A percentile compares a stretch with the other conserved stretches of the same genome.
phyloP scores from a whole-genome alignment of 2,329 filamentous ascomycete species.

The Claviceps africana region DNA sequence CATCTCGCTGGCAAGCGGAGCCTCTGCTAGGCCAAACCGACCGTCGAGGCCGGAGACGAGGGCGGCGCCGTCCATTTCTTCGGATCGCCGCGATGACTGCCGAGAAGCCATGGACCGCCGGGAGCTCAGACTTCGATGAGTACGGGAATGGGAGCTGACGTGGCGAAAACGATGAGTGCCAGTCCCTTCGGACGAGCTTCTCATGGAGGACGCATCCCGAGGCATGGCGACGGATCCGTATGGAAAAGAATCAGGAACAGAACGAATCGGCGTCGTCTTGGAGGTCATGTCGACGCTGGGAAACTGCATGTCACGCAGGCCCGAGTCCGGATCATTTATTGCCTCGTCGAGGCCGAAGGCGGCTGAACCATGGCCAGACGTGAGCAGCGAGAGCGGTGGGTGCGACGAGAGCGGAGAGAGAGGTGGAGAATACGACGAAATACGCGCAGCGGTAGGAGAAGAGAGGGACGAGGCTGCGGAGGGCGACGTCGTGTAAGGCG shows the following conservation, averaged over 20 bases:
- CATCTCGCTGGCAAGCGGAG: conserved; percentile 30
- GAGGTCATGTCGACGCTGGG: conserved; percentile 18
- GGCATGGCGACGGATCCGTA: conserved; percentile 26
- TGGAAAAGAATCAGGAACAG: conserved; percentile 17
- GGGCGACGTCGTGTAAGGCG: conserved; percentile 5
- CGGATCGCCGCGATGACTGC: conserved; percentile 25
- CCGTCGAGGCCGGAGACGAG: conserved; percentile 40
- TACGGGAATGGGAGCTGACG: conserved; percentile 18
- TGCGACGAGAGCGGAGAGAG: conserved; percentile 7
- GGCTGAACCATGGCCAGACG: conserved; percentile 10
- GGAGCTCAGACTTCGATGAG: conserved; percentile 16
- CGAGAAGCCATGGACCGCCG: conserved; percentile 18
- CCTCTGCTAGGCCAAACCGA: conserved; percentile 37
- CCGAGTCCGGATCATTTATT: conserved; percentile 10
- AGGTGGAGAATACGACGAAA: not conserved
- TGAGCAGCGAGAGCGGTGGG: not conserved
- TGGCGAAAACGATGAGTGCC: conserved; percentile 20
- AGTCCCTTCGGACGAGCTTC: conserved; percentile 18
- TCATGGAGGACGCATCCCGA: conserved; percentile 22
- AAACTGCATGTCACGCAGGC: conserved; percentile 6
- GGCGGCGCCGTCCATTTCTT: conserved; percentile 36
- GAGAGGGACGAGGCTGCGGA: not conserved
- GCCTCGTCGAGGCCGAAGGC: conserved; percentile 14
- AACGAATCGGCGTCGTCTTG: conserved; percentile 22
- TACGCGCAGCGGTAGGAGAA: not conserved